A percentile compares a stretch with the other conserved stretches of the same genome.
These are phyloP conservation scores for Phyllosticta capitalensis DNA, from an alignment of 2,329 filamentous ascomycete genomes.

Conservation along the genomic window DNA sequence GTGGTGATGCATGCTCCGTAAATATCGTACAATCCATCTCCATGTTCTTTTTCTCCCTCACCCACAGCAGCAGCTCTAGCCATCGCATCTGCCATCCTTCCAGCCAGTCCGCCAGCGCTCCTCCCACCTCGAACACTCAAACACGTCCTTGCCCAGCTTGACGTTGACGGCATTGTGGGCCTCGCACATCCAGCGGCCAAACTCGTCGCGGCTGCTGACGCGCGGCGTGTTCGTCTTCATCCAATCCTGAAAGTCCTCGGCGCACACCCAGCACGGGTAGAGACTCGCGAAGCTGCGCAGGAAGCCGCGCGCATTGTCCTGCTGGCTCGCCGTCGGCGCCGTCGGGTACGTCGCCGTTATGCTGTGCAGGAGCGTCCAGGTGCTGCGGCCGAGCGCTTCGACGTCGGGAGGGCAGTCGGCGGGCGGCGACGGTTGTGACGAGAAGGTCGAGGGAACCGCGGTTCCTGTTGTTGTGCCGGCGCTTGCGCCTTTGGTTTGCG, in stretches of 20 bases:
- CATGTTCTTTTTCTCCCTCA: neutral
- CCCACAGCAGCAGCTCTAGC: slow-evolving; percentile 4
- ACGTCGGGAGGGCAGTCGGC: slow-evolving; percentile 84
- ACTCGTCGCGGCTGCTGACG: slow-evolving; percentile 53
- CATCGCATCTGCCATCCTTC: slow-evolving; percentile 59
- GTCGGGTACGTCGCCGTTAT: slow-evolving; percentile 81
- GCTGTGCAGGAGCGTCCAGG: slow-evolving; percentile 89
- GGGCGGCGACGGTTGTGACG: slow-evolving; percentile 30
- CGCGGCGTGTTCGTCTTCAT: slow-evolving; percentile 59
- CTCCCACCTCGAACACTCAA: slow-evolving; percentile 86
- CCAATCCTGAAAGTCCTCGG: slow-evolving; percentile 80
- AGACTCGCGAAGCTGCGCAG: slow-evolving; percentile 71
- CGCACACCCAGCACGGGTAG: slow-evolving; percentile 94
- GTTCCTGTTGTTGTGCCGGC: slow-evolving; percentile 19
- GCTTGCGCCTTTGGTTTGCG: slow-evolving; percentile 34
- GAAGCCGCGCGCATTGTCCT: slow-evolving; percentile 69
- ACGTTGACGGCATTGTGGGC: slow-evolving; percentile 81
- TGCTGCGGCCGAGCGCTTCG: slow-evolving; percentile 71
- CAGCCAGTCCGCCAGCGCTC: slow-evolving; percentile 92
- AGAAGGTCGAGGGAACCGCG: slow-evolving; percentile 19
- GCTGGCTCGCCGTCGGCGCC: slow-evolving; percentile 56
- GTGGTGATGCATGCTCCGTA: neutral
- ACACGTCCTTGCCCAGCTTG: slow-evolving; percentile 82
- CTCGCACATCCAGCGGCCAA: slow-evolving; percentile 74
- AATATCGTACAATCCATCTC: neutral